phyloP scores from a whole-genome alignment of 306 rosid species.

The Senna tora region DNA sequence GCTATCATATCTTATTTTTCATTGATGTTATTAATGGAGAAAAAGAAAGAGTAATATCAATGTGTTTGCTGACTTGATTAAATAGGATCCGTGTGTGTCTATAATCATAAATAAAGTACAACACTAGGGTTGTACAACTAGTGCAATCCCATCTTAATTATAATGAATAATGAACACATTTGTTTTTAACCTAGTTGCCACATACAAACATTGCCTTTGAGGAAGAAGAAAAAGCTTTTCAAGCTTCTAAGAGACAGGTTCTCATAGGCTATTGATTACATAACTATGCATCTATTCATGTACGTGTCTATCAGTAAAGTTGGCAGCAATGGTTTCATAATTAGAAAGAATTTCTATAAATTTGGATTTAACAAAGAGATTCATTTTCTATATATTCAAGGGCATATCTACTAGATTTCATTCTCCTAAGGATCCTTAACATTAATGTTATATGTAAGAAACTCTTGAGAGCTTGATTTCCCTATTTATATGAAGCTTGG shows the following conservation, averaged over 20 bases:
- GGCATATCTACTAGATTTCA: conserved; percentile 10
- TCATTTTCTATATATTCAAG: conserved; percentile 30
- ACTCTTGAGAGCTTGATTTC: conserved; percentile 20
- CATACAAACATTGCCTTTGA: no score
- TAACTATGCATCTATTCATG: not conserved
- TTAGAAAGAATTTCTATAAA: conserved; percentile 5
- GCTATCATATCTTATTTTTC: no score
- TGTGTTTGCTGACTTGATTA: no score
- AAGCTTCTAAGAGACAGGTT: conserved; percentile 80
- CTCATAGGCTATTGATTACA: conserved; percentile 32
- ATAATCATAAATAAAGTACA: no score
- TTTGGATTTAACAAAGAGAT: conserved; percentile 18
- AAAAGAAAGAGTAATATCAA: no score
- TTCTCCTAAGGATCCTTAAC: not conserved
- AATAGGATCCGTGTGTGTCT: no score
- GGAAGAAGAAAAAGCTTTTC: conserved; percentile 64
- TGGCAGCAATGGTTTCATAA: conserved; percentile 20
- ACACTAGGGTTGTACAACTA: no score
- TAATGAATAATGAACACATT: no score
- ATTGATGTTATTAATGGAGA: no score
- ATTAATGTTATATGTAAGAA: not conserved
- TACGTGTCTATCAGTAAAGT: not conserved
- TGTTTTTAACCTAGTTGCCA: no score
- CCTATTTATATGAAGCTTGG: conserved; percentile 6
- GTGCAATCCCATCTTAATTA: no score